phyloP scores from a whole-genome alignment of 2,329 filamentous ascomycete species.

The Fusarium paranaense region DNA sequence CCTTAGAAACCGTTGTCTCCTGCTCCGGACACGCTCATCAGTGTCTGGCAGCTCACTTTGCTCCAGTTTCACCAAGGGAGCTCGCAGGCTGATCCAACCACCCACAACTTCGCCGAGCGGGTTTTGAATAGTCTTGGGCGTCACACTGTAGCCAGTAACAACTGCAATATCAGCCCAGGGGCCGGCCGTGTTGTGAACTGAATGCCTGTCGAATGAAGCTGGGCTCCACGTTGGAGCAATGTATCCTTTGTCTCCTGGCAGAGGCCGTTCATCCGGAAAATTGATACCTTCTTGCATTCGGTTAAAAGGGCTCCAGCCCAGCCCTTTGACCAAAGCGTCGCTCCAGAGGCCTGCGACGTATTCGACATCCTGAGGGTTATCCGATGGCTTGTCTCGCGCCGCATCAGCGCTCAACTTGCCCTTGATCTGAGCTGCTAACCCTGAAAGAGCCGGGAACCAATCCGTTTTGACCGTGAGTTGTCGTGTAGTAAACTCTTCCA shows the following conservation, averaged over 20 bases:
- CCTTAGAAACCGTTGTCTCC: background rate
- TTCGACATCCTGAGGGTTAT: background rate
- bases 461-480: background rate
- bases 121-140: background rate
- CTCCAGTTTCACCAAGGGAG: background rate
- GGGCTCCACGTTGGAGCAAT: background rate
- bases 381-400: background rate
- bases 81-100: background rate
- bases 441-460: background rate
- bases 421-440: background rate
- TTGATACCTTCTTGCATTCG: background rate
- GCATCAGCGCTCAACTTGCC: background rate
- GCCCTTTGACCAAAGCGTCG: background rate
- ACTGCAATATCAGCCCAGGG: background rate
- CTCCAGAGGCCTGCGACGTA: background rate
- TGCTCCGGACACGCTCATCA: background rate
- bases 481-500: background rate
- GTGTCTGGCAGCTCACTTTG: background rate
- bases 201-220: background rate
- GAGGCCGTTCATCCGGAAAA: background rate
- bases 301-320: background rate
- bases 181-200: background rate
- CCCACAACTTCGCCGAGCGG: background rate
- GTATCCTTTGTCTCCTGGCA: background rate
- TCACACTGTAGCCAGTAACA: background rate